phyloP scores from a whole-genome alignment of 345 rosid genomes.

The Balakata baccata region DNA sequence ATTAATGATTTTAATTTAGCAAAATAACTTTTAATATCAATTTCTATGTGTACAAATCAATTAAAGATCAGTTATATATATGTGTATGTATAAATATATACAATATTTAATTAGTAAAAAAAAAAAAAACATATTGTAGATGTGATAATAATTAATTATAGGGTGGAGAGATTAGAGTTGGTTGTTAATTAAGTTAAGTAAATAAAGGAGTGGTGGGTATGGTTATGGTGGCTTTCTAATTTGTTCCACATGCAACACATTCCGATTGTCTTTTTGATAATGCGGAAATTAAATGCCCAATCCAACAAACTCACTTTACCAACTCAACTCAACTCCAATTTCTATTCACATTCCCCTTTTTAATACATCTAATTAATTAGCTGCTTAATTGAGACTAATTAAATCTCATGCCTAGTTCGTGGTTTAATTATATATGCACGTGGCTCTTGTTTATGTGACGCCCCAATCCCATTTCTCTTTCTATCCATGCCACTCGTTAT shows the following conservation, averaged over 20 bases:
- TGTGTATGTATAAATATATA: too few relatives aligned
- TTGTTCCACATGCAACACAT: slow-evolving; percentile 18
- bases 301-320: slow-evolving; percentile 28
- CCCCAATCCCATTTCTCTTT: not conserved
- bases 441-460: not conserved
- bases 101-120: not conserved
- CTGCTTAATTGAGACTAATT: not conserved
- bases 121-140: not conserved
- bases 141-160: not conserved
- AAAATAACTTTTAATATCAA: too few relatives aligned
- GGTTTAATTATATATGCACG: slow-evolving; percentile 14
- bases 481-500: slow-evolving; percentile 1
- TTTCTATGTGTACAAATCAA: too few relatives aligned
- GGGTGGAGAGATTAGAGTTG: slow-evolving; percentile 22
- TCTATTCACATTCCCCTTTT: not conserved
- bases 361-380: not conserved
- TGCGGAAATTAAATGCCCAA: slow-evolving; percentile 23
- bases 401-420: not conserved
- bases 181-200: slow-evolving; percentile 1
- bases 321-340: slow-evolving; percentile 30
- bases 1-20: not conserved
- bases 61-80: too few relatives aligned
- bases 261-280: slow-evolving; percentile 20
- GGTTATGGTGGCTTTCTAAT: slow-evolving; percentile 24
- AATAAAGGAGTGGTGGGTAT: not conserved